Percentiles rank a stretch among this genome's conserved stretches.
Evolutionary conservation across 2,329 filamentous ascomycete genomes (phyloP).

Genomic region (Chaetomiaceae sp.): DNA sequence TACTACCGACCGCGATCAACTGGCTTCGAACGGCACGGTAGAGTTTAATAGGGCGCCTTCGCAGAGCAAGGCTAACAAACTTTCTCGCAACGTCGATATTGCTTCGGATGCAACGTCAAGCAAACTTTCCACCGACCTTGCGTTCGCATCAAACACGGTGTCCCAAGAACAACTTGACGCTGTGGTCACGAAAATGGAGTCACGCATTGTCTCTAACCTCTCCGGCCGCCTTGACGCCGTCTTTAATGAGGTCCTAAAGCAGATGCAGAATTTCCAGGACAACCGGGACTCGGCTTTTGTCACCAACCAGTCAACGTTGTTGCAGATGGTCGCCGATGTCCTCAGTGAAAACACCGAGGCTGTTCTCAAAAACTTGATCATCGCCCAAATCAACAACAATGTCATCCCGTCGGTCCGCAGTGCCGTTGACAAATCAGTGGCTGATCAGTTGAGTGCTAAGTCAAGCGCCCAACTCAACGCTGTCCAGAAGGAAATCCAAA

Average conservation of each 20-base stretch:
- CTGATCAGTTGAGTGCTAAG: constrained; percentile 65
- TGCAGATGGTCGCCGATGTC: constrained; percentile 56
- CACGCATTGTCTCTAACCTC: constrained; percentile 46
- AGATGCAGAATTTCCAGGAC: constrained; percentile 52
- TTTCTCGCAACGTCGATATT: constrained; percentile 28
- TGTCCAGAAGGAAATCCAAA: constrained; percentile 70
- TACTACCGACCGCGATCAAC: constrained; percentile 31
- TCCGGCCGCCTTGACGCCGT: constrained; percentile 43
- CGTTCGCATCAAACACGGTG: constrained; percentile 30
- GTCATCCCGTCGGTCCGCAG: constrained; percentile 72
- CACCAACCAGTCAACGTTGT: constrained; percentile 59
- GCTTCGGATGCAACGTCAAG: constrained; percentile 18
- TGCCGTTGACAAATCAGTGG: constrained; percentile 62
- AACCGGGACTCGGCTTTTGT: constrained; percentile 36
- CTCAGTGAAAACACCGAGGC: constrained; percentile 63
- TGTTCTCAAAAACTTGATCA: constrained; percentile 71
- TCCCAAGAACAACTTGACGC: constrained; percentile 48
- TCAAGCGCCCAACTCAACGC: constrained; percentile 63
- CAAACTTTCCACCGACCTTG: constrained; percentile 22
- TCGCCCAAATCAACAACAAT: constrained; percentile 67
- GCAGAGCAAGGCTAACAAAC: constrained; percentile 34
- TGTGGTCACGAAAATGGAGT: constrained; percentile 52
- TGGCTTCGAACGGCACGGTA: constrained; percentile 39
- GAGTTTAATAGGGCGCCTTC: constrained; percentile 33
- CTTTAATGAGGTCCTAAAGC: constrained; percentile 56